Evolutionary conservation across 441 rosid genomes (phyloP), one percentile per base, ranked within the genome.

Genomic region (Flueggea neowawraea): DNA sequence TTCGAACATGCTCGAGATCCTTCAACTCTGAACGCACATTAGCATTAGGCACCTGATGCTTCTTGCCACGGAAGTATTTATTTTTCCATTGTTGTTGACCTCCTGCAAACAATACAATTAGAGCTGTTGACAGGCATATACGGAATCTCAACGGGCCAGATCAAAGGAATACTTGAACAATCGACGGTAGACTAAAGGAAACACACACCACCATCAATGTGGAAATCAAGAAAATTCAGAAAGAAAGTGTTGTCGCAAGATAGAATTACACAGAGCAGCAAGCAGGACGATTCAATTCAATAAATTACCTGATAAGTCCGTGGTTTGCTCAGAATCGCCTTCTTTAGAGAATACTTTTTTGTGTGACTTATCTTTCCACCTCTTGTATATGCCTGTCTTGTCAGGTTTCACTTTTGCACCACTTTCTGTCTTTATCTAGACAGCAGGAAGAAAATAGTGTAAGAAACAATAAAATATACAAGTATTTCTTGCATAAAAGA

Each of bases 301-400:
- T 65, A 49, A 39, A 56, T 59, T 72, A 77, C 98, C 95, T 77
- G 90, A 72, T 62, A 69, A 62, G 74, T 72, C 73, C 55, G 73
- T 50, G 53, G 77, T 54, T 12, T 67, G 83, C 17, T 61, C 88
- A 56, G 66, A 75, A 71, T 77, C 71, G 31, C 76, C 86, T 10
- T 82, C 96, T 73, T 49, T 84, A 58, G 78, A 67, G 70, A 78
- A 87, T 17, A 79, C 88, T 60, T 73, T 81, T 70, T 61, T 79
- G 73, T 94, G 97, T 28, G 94, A 77, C 58, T 48, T 75, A 32
- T 86, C 89, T 73, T 89, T 82, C 97, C 97, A 95, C 75, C 73
- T 91, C 78, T 89, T 84, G 88, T 95, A 95, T 66, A 91, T 85
- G 59, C 97, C 99, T 44, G 90, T 85, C 71, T 78, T 91, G 54